Base-by-base conservation (phyloP, 2,329 filamentous ascomycete genomes). In the Aspergillus amoenus region DNA sequence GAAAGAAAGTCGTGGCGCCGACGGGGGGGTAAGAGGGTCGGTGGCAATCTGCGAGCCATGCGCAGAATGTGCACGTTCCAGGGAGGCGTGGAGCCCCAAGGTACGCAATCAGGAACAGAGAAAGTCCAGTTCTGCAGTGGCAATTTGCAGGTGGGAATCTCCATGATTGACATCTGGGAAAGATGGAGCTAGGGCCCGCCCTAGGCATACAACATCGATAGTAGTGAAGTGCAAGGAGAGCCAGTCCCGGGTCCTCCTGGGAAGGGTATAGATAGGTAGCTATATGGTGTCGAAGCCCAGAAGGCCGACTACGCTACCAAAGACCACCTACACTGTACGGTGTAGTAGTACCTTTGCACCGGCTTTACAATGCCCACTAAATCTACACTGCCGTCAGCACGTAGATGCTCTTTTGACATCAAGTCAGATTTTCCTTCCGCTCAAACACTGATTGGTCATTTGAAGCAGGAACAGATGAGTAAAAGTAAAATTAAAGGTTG, bases 41-140 rank as follows among this genome's bases (percentile, higher is more conserved):
- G 27, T 47, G 45, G 45, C 45, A 47, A 47, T 21, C 45, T 37
- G 45, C 45, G 45, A 34, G 24, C 45, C 21, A 49, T 22, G 32
- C 46, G 39, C 39, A 41, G 9, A 21, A 43, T 43, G 18, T 13
- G 18, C 41, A 43, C 41, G 45, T 48, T 37, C 45, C 6, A 2
- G 18, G 15, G 21, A 18, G 17, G 18, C 45, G 45, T 50, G 34
- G 47, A 41, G 46, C 22, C 34, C 17, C 22, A 27, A 22, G 34
- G 34, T 41, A 30, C 21, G 34, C 46, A 49, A 49, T 49, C 32
- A 49, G 46, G 47, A 40, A 50, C 34, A 24, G 37, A 41, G 47
- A 8, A 12, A 27, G 18, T 37, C 15, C 17, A 18, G 30, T 13
- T 37, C 34, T 37, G 34, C 34, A 15, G 34, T 37, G 34, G 34